phyloP scores from a whole-genome alignment of 2,329 filamentous ascomycete species.

The Neopestalotiopsis clavispora region DNA sequence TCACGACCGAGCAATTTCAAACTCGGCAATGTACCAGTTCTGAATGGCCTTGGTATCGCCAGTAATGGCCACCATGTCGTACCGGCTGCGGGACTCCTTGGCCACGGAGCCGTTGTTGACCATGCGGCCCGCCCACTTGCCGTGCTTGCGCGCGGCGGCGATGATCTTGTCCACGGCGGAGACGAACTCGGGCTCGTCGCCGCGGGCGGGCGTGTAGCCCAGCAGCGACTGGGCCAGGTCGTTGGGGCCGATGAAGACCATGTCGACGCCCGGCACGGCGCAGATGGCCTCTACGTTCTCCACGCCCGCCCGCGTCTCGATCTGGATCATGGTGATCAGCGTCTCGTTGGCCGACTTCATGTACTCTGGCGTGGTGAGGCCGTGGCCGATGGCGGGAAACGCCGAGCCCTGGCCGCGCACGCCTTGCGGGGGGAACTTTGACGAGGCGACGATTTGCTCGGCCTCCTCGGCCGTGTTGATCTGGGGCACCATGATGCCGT shows the following conservation, averaged over 20 bases:
- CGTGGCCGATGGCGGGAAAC: constrained; percentile 12
- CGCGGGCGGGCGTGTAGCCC: constrained; percentile 10
- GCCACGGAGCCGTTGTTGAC: constrained; percentile 10
- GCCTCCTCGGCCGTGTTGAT: constrained; percentile 9
- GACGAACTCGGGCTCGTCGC: constrained; percentile 11
- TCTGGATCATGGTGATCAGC: constrained; percentile 10
- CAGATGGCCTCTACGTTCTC: constrained; percentile 8
- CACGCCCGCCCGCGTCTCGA: neutral
- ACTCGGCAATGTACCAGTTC: constrained; percentile 13
- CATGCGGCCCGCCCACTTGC: constrained; percentile 15
- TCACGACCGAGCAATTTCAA: constrained; percentile 10
- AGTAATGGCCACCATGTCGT: constrained; percentile 10
- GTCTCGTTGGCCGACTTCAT: constrained; percentile 14
- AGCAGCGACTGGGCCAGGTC: constrained; percentile 12
- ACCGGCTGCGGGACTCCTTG: neutral
- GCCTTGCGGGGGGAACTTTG: neutral
- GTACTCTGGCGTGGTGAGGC: constrained; percentile 10
- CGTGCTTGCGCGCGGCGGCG: constrained; percentile 6
- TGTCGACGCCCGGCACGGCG: constrained; percentile 6
- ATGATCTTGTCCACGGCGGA: constrained; percentile 7
- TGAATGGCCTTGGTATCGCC: constrained; percentile 15
- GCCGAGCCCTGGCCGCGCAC: constrained; percentile 11
- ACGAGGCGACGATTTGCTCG: constrained; percentile 4
- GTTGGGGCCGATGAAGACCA: constrained; percentile 12
- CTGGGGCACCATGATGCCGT: constrained; percentile 13